Percentiles rank a stretch among this genome's conserved stretches.
These are phyloP conservation scores for Clarireedia monteithiana DNA, from an alignment of 2,329 filamentous ascomycete genomes.

Conservation along the genomic window DNA sequence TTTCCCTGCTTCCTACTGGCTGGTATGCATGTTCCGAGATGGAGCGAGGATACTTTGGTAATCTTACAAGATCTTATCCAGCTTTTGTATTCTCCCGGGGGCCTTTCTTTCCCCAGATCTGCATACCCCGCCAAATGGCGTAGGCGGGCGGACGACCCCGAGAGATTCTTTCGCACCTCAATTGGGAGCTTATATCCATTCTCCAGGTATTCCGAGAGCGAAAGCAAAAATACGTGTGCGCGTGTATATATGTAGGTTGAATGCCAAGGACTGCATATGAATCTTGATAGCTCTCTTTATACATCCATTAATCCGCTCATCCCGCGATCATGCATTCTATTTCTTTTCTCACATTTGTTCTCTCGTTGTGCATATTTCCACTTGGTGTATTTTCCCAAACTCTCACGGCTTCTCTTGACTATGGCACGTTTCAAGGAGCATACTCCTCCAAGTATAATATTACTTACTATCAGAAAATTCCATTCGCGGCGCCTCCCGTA, in stretches of 20 bases:
- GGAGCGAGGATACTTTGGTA: too few relatives aligned
- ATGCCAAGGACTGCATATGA: neutral
- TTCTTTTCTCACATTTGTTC: neutral
- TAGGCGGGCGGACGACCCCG: neutral
- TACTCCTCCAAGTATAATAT: constrained; percentile 46
- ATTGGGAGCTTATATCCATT: neutral
- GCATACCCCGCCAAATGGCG: neutral
- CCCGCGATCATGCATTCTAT: neutral
- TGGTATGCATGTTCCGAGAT: neutral
- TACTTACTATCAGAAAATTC: constrained; percentile 52
- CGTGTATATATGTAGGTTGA: neutral
- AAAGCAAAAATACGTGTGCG: neutral
- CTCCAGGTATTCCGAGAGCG: too few relatives aligned
- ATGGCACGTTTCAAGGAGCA: constrained; percentile 45
- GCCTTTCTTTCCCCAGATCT: neutral
- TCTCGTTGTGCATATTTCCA: neutral
- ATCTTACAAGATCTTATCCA: too few relatives aligned
- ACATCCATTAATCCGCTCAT: neutral
- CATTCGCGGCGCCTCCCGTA: constrained; percentile 50
- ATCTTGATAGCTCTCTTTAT: neutral
- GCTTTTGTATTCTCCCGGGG: neutral
- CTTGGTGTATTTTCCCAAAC: constrained; percentile 15
- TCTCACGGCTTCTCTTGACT: constrained; percentile 37
- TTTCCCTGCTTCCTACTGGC: constrained; percentile 1
- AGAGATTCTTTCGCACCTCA: neutral